A percentile compares a stretch with the other conserved stretches of the same genome.
Evolutionary conservation across 139 green algal species (phyloP).

Genomic region (Tetraselmis chui): DNA sequence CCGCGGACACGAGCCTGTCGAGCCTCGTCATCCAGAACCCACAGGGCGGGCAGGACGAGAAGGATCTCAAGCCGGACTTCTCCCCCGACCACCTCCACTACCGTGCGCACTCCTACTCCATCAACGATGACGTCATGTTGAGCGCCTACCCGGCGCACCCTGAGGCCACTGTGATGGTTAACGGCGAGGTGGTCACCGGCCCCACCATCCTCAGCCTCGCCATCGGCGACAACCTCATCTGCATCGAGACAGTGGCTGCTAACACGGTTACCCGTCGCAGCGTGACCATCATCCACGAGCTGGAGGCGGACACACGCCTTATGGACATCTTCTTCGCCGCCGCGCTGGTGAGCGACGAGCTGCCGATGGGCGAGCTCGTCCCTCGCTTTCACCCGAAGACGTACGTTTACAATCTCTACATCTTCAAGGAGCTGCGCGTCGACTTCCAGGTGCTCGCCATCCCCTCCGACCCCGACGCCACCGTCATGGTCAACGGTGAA

Average conservation of each 20-base stretch:
- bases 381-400: conserved; percentile 10
- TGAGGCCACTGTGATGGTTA: neutral
- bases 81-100: neutral
- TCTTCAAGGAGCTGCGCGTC: neutral
- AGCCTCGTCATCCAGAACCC: neutral
- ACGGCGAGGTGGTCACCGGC: neutral
- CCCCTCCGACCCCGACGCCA: conserved; percentile 8
- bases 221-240: neutral
- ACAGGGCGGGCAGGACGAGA: neutral
- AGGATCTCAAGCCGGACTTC: neutral
- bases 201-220: conserved; percentile 1
- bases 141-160: neutral
- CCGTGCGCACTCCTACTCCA: neutral
- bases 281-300: neutral
- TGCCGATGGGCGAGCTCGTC: neutral
- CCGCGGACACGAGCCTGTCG: neutral
- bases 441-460: conserved; percentile 3
- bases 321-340: neutral
- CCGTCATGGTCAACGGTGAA: conserved; percentile 5
- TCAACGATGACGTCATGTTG: conserved; percentile 1
- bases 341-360: neutral
- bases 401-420: conserved; percentile 11
- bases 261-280: neutral
- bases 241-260: conserved; percentile 1
- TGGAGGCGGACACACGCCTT: conserved; percentile 9